phyloP scores from a whole-genome alignment of 345 rosid species.

The Murraya paniculata region DNA sequence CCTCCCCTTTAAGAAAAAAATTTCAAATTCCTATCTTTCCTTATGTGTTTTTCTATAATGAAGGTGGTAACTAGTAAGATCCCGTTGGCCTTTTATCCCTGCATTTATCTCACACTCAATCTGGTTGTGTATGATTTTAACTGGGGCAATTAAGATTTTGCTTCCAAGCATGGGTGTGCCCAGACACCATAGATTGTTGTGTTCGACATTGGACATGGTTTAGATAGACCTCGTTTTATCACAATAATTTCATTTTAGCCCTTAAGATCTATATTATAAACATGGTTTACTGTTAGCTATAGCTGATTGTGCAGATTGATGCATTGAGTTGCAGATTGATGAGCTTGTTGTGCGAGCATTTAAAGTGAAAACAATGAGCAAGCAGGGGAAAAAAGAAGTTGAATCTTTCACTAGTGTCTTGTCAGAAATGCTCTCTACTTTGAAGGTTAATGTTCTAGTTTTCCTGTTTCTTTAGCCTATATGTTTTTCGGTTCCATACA shows the following conservation, averaged over 20 bases:
- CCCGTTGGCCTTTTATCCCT: background rate
- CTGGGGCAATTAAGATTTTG: background rate
- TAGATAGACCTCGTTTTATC: background rate
- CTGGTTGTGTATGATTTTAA: background rate
- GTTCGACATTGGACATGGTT: background rate
- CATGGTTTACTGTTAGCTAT: background rate
- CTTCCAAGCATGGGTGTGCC: background rate
- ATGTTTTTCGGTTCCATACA: background rate
- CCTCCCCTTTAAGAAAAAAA: background rate
- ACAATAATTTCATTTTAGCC: background rate
- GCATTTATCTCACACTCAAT: background rate
- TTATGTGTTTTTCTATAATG: background rate
- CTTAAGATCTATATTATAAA: background rate
- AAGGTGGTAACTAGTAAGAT: background rate
- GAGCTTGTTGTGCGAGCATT: constrained; percentile 74
- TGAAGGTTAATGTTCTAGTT: constrained; percentile 49
- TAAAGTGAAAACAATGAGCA: constrained; percentile 34
- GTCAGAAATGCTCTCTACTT: constrained; percentile 56
- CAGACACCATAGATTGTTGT: background rate
- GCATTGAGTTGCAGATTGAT: constrained; percentile 54
- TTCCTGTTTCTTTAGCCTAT: background rate
- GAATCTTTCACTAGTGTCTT: constrained; percentile 51
- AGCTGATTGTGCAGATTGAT: constrained; percentile 8
- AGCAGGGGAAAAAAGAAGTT: constrained; percentile 55
- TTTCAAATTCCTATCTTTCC: background rate